Evolutionary conservation across 805 yeast genomes (phyloP).

Genomic region (Metschnikowia borealis): DNA sequence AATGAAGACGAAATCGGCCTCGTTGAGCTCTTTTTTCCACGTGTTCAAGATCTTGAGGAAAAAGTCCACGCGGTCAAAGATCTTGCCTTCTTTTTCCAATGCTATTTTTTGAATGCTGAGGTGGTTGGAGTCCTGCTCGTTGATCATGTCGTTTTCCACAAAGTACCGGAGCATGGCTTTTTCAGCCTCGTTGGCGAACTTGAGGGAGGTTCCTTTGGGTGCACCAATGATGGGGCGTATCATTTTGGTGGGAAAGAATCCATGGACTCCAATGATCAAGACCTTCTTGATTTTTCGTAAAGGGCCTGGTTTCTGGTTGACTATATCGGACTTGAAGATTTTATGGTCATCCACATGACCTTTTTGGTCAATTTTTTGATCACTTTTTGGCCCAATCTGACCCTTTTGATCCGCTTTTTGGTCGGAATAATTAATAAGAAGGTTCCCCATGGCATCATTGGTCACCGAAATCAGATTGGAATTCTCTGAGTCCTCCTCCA

Average conservation of each 20-base stretch:
- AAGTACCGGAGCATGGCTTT: conserved; percentile 59
- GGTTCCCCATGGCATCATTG: conserved; percentile 40
- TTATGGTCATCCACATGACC: too few species aligned
- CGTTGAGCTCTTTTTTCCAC: conserved; percentile 55
- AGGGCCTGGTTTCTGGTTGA: conserved; percentile 27
- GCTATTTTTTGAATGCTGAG: conserved; percentile 81
- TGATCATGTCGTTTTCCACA: conserved; percentile 40
- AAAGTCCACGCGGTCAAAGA: conserved; percentile 78
- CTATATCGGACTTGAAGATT: conserved; percentile 17
- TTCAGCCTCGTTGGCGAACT: conserved; percentile 90
- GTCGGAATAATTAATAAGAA: conserved; percentile 28
- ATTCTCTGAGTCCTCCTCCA: conserved; percentile 27
- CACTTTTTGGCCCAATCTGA: background rate
- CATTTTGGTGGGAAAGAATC: conserved; percentile 87
- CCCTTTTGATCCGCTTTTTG: conserved; percentile 6
- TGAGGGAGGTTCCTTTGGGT: conserved; percentile 92
- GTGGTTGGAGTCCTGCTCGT: conserved; percentile 28
- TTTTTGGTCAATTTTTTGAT: too few species aligned
- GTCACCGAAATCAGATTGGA: conserved; percentile 35
- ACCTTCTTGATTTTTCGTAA: conserved; percentile 49
- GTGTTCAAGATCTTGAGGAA: conserved; percentile 68
- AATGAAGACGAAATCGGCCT: conserved; percentile 82
- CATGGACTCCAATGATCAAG: conserved; percentile 89
- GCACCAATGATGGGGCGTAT: conserved; percentile 85
- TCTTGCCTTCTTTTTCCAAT: conserved; percentile 88